These are phyloP conservation scores for Alternaria infectoria DNA, from an alignment of 2,329 filamentous ascomycete species.

Conservation along the genomic window DNA sequence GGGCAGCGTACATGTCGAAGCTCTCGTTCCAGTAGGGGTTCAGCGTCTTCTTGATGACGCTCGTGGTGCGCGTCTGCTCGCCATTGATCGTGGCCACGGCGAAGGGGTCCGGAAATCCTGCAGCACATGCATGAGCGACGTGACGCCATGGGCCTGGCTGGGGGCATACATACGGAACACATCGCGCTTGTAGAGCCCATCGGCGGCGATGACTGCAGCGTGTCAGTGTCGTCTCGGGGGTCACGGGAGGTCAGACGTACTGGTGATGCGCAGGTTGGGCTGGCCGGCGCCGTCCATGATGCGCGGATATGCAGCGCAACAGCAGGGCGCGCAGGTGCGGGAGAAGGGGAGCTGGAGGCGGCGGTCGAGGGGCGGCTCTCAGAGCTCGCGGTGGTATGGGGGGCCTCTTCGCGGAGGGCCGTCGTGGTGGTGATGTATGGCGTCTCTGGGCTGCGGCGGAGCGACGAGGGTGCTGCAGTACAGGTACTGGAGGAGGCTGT, in stretches of 20 bases:
- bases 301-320: conserved; percentile 16
- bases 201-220: conserved; percentile 87
- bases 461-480: conserved; percentile 19
- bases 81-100: conserved; percentile 96
- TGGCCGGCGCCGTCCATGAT: conserved; percentile 57
- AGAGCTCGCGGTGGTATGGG: conserved; percentile 33
- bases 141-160: background rate
- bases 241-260: conserved; percentile 60
- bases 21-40: conserved; percentile 99
- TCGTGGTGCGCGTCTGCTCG: conserved; percentile 98
- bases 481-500: conserved; percentile 39
- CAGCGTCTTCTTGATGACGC: conserved; percentile 94
- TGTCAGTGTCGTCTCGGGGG: conserved; percentile 33
- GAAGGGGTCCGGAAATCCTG: conserved; percentile 97
- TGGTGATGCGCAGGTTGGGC: conserved; percentile 91
- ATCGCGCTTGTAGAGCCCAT: conserved; percentile 98
- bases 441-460: conserved; percentile 22
- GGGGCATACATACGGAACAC: conserved; percentile 80
- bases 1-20: conserved; percentile 84
- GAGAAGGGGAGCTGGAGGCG: background rate
- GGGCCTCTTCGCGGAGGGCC: conserved; percentile 5
- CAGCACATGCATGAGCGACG: conserved; percentile 37
- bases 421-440: conserved; percentile 7
- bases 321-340: background rate
- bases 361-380: conserved; percentile 33